phyloP scores from a whole-genome alignment of 306 rosid genomes.

The Crataegus laevigata region DNA sequence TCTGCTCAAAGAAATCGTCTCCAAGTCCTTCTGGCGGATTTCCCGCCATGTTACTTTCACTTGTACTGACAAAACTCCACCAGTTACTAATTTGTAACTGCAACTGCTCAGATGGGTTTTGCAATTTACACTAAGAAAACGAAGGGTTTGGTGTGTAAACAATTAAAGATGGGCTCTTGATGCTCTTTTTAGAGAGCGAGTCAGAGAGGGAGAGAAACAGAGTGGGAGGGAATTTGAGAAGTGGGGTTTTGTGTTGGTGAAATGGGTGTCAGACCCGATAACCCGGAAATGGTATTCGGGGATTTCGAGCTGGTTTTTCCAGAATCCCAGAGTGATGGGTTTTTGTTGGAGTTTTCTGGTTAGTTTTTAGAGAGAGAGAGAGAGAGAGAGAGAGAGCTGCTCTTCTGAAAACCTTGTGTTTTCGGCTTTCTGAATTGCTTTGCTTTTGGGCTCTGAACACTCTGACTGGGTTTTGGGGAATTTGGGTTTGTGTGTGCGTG shows the following conservation, averaged over 20 bases:
- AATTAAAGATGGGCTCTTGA: neutral
- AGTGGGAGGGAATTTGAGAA: conserved; percentile 2
- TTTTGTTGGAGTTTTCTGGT: neutral
- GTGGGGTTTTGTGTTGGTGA: conserved; percentile 28
- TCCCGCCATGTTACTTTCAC: conserved; percentile 47
- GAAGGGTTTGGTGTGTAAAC: neutral
- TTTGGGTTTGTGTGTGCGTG: neutral
- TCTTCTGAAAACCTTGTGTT: neutral
- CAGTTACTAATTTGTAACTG: neutral
- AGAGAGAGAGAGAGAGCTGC: neutral
- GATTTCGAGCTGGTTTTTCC: conserved; percentile 19
- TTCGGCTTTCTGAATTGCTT: neutral
- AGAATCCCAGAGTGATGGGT: neutral
- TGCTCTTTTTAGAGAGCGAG: neutral
- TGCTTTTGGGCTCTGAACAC: neutral
- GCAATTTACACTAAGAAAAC: neutral
- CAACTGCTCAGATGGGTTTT: neutral
- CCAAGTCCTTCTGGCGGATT: conserved; percentile 67
- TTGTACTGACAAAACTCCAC: neutral
- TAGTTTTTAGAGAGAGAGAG: neutral
- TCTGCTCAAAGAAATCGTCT: conserved; percentile 91
- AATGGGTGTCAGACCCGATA: conserved; percentile 50
- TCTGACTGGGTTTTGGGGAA: neutral
- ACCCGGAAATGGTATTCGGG: conserved; percentile 30
- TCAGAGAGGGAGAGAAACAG: neutral